phyloP scores from a whole-genome alignment of 139 green algal species.

The Bryopsis sp. region DNA sequence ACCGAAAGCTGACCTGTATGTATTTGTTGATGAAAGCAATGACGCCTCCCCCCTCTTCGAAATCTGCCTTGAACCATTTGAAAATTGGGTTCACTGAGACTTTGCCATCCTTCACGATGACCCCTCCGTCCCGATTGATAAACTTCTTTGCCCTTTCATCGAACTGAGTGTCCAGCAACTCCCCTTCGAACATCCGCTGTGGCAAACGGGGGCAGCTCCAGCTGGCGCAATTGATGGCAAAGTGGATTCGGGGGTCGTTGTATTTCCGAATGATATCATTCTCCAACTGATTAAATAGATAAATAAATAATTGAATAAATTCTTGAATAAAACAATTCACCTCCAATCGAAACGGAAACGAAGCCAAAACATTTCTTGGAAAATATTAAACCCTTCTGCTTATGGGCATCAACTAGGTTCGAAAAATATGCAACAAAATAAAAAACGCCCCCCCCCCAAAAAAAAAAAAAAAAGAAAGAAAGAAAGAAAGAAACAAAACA shows the following conservation, averaged over 20 bases:
- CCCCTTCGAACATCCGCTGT: neutral
- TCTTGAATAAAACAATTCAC: too few relatives aligned
- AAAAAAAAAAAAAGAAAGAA: too few relatives aligned
- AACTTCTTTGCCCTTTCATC: neutral
- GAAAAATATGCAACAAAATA: too few relatives aligned
- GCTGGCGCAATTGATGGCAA: conserved; percentile 17
- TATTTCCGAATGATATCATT: conserved; percentile 14
- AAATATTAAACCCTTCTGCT: too few relatives aligned
- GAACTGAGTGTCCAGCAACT: neutral
- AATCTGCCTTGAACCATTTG: conserved; percentile 14
- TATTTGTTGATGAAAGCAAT: conserved; percentile 13
- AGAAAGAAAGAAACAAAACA: too few relatives aligned
- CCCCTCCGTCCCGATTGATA: conserved; percentile 2
- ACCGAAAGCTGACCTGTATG: too few relatives aligned
- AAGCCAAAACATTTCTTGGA: too few relatives aligned
- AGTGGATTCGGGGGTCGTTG: conserved; percentile 6
- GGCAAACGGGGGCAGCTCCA: conserved; percentile 11
- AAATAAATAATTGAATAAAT: too few relatives aligned
- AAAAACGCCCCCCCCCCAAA: too few relatives aligned
- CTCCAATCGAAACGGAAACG: too few relatives aligned
- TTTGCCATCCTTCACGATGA: neutral
- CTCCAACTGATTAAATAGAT: too few relatives aligned
- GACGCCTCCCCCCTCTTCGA: neutral
- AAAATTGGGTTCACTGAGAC: conserved; percentile 3
- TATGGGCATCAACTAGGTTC: too few relatives aligned